These are phyloP conservation scores for Hyaloscypha bicolor DNA, from an alignment of 495 filamentous ascomycete genomes.

Conservation along the genomic window DNA sequence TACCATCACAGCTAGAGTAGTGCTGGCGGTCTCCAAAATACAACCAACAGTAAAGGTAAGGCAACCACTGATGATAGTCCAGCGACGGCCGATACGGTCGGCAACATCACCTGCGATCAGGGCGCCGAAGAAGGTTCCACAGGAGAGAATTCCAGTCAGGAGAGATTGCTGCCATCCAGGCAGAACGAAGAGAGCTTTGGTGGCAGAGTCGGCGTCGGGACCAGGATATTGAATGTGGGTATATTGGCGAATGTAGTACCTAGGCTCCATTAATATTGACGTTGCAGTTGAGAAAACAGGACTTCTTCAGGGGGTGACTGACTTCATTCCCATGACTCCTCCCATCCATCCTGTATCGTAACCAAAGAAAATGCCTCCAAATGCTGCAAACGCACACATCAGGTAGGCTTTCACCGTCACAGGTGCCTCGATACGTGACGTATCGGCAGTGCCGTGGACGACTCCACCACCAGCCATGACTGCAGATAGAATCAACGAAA, in stretches of 20 bases:
- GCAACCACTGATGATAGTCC: constrained; percentile 65
- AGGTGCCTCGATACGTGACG: constrained; percentile 60
- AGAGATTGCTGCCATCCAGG: constrained; percentile 65
- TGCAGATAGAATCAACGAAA: neutral
- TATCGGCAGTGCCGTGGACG: constrained; percentile 38
- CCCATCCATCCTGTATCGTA: constrained; percentile 68
- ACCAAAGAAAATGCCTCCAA: constrained; percentile 70
- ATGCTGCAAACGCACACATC: constrained; percentile 69
- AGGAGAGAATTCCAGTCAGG: constrained; percentile 82
- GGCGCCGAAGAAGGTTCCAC: constrained; percentile 86
- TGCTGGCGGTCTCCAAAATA: constrained; percentile 69
- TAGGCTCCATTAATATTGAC: neutral
- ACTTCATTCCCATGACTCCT: constrained; percentile 37
- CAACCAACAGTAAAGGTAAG: constrained; percentile 77
- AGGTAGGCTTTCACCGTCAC: constrained; percentile 68
- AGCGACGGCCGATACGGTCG: constrained; percentile 73
- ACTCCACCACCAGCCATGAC: constrained; percentile 26
- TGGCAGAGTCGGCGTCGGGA: constrained; percentile 8
- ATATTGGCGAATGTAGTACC: constrained; percentile 65
- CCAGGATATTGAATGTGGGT: constrained; percentile 38
- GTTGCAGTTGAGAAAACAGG: neutral
- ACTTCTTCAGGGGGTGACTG: neutral
- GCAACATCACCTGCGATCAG: constrained; percentile 68
- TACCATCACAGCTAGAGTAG: constrained; percentile 66
- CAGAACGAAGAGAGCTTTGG: constrained; percentile 37